phyloP scores from a whole-genome alignment of 164 flowering plant genomes.

The Umbilicus rupestris region DNA sequence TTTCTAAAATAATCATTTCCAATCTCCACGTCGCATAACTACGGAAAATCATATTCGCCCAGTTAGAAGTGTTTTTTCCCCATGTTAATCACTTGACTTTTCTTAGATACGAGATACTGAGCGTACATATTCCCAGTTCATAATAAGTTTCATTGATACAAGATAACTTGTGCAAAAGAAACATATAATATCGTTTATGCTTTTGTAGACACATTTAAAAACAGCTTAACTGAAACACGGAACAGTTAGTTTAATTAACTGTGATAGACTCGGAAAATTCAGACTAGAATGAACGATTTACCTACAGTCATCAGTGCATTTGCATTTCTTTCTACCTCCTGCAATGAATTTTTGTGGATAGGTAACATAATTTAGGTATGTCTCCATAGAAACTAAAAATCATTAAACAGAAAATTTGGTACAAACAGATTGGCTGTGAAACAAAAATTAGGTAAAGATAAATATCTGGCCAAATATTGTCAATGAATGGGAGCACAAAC shows the following conservation, averaged over 20 bases:
- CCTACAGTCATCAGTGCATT: slow-evolving; percentile 71
- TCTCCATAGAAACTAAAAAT: background rate
- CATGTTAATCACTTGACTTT: background rate
- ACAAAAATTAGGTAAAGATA: background rate
- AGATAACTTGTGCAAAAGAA: background rate
- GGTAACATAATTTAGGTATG: background rate
- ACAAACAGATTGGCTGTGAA: background rate
- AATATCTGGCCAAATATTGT: background rate
- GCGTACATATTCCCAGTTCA: background rate
- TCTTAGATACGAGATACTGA: background rate
- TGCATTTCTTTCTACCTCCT: slow-evolving; percentile 94
- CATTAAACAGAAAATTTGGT: background rate
- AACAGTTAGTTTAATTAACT: background rate
- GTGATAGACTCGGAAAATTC: background rate
- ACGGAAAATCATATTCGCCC: background rate
- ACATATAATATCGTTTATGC: background rate
- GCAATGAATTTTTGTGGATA: slow-evolving; percentile 4
- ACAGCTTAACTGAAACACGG: background rate
- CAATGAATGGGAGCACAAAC: slow-evolving; percentile 19
- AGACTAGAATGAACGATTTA: slow-evolving; percentile 19
- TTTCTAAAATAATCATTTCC: background rate
- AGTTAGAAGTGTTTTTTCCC: background rate
- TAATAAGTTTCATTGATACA: background rate
- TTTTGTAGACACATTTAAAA: background rate
- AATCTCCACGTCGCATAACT: background rate